Evolutionary conservation across 1,284 basidiomycete genomes (phyloP), one percentile per base, ranked within the genome.

Genomic region (Prillingera fragicola): DNA sequence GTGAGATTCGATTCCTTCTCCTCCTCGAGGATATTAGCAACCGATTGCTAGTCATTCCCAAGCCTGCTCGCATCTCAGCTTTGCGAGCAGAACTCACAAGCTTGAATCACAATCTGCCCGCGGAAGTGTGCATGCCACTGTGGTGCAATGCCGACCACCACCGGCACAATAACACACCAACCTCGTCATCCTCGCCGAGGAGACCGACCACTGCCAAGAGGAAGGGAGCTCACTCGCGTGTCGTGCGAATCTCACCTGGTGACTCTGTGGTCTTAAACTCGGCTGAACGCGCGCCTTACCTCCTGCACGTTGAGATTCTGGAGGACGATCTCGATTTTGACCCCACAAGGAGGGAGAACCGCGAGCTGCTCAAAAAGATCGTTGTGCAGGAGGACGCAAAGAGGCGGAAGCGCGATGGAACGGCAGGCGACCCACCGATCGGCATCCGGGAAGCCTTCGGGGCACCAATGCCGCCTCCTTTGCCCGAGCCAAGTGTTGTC

Each of bases 211-310:
- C 72, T 10, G 67, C 70, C 12, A 52, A 57, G 4, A 59, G 57
- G 59, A 70, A 46, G 59, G 75, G 81, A 62, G 80, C 84, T 7
- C 94, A 99, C 66, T 92, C 97, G 65, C 83, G 90, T 28, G 90
- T 99, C 42, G 89, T 98, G 32, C 83, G 95, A 56, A 95, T 99
- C 67, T 92, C 92, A 14, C 94, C 95, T 3, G 89, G 91, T 18
- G 95, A 99, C 74, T 88, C 89, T 33, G 95, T 98, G 26, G 95
- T 98, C 5, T 80, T 99, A 35, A 99, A 99, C 67, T 98, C 94
- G 27, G 95, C 95, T 3, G 92, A 98, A 69, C 80, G 87, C 36
- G 92, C 90, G 1, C 95, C 95, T 2, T 99, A 88, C 65, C 77
- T 99, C 25, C 78, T 99, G 13, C 80, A 96, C 50, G 82, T 98